phyloP scores from a whole-genome alignment of 2,329 filamentous ascomycete species.

The Stemphylium beticola region DNA sequence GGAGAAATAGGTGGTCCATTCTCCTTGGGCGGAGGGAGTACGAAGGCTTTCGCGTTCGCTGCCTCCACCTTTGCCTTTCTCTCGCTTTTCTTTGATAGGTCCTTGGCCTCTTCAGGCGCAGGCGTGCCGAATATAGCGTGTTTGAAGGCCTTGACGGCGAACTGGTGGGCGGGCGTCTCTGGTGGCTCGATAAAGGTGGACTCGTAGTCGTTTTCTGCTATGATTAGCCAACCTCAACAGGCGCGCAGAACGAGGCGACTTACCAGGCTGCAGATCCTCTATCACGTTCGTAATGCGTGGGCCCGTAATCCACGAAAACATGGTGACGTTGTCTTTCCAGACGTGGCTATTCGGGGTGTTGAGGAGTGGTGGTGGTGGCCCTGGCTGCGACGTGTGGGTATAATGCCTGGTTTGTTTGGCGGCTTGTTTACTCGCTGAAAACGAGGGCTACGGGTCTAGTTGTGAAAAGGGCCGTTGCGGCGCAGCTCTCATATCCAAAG shows the following conservation, averaged over 20 bases:
- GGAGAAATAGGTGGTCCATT: constrained; percentile 51
- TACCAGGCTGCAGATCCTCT: constrained; percentile 45
- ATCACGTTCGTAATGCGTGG: constrained; percentile 47
- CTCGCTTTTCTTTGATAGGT: constrained; percentile 29
- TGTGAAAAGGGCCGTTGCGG: background rate
- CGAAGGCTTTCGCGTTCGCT: constrained; percentile 28
- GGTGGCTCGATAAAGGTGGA: constrained; percentile 61
- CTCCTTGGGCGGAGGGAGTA: constrained; percentile 30
- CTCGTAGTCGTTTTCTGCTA: constrained; percentile 41
- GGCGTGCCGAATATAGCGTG: constrained; percentile 70
- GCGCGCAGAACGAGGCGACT: constrained; percentile 7
- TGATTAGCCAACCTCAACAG: constrained; percentile 17
- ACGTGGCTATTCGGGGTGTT: background rate
- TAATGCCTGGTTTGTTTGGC: constrained; percentile 38
- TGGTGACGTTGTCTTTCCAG: constrained; percentile 13
- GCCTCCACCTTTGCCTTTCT: constrained; percentile 37
- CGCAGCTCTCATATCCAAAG: background rate
- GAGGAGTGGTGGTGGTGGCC: background rate
- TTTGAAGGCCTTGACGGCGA: constrained; percentile 71
- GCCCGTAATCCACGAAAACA: constrained; percentile 51
- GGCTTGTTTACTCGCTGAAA: constrained; percentile 42
- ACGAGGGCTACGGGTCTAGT: constrained; percentile 21
- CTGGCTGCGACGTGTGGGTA: constrained; percentile 11
- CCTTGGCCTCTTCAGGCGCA: constrained; percentile 54
- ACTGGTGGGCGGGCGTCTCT: constrained; percentile 70